Conservation (phyloP, 306 rosid genomes). For the Purshia tridentata region DNA sequence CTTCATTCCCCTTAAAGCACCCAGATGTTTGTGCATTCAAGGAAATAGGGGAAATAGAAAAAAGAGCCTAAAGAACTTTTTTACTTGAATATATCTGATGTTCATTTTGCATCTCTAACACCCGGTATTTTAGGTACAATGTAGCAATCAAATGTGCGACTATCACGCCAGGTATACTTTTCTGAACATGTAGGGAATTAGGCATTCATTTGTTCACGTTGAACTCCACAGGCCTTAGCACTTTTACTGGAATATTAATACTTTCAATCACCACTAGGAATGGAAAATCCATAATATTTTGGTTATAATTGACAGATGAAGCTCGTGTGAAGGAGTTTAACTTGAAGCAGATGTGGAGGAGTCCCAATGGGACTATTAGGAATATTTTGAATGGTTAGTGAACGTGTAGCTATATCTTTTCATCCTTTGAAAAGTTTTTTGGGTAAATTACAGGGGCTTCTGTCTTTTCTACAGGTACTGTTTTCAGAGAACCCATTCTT, state of each 20-base stretch:
- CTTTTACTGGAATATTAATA: slow-evolving; percentile 3
- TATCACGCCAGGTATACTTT: slow-evolving; percentile 82
- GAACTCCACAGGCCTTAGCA: slow-evolving; percentile 12
- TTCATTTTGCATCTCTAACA: slow-evolving; percentile 22
- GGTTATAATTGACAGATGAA: slow-evolving; percentile 63
- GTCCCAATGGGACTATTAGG: slow-evolving; percentile 98
- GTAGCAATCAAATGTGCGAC: slow-evolving; percentile 99
- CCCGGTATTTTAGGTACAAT: slow-evolving; percentile 61
- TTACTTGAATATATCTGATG: not conserved
- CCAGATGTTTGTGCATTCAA: not conserved
- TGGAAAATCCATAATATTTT: slow-evolving; percentile 23
- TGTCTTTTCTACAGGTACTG: slow-evolving; percentile 66
- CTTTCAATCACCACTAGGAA: slow-evolving; percentile 12
- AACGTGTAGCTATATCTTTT: slow-evolving; percentile 11
- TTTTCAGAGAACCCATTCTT: slow-evolving; percentile 94
- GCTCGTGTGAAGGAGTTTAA: slow-evolving; percentile 84
- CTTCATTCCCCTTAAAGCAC: not conserved
- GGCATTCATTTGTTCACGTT: not conserved
- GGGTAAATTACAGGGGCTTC: slow-evolving; percentile 12
- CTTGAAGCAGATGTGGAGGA: slow-evolving; percentile 94
- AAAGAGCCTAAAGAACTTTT: too few species aligned
- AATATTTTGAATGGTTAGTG: slow-evolving; percentile 85
- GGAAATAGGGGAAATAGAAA: not conserved
- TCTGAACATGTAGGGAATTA: not conserved
- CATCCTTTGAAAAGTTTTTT: slow-evolving; percentile 16